Percentiles rank a stretch among this genome's conserved stretches.
These are phyloP conservation scores for Puccinia horiana DNA, from an alignment of 1,284 basidiomycete species.

Conservation along the genomic window DNA sequence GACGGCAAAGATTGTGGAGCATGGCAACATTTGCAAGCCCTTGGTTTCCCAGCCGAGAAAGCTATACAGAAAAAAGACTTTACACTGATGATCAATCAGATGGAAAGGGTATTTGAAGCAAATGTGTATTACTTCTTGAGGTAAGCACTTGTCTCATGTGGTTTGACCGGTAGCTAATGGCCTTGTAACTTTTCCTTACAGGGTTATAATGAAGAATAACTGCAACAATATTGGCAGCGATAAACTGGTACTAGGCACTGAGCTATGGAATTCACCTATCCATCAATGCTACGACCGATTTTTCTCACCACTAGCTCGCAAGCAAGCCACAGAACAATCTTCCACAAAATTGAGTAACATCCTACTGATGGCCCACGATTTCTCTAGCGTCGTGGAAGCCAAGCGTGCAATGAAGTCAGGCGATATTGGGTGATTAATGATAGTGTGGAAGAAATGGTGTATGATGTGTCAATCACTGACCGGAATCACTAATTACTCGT, in stretches of 20 bases:
- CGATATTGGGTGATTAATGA: constrained; percentile 9
- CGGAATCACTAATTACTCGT: neutral
- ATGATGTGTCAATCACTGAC: constrained; percentile 6
- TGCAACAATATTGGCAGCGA: neutral
- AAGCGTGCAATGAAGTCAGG: constrained; percentile 8
- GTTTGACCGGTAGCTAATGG: neutral
- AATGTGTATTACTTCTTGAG: constrained; percentile 17
- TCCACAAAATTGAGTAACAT: neutral
- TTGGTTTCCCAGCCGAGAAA: constrained; percentile 15
- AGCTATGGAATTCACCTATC: neutral
- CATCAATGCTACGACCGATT: neutral
- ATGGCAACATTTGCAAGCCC: constrained; percentile 4
- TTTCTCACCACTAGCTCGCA: neutral
- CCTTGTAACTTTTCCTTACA: neutral
- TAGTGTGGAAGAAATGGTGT: constrained; percentile 26
- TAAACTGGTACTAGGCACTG: neutral
- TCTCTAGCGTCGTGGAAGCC: constrained; percentile 14
- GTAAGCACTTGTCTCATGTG: neutral
- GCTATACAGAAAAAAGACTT: too few relatives aligned
- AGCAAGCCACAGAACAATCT: neutral
- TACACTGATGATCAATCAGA: neutral
- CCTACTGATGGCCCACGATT: neutral
- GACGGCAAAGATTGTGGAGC: constrained; percentile 13
- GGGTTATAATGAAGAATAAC: neutral
- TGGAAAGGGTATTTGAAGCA: neutral